A percentile compares a stretch with the other conserved stretches of the same genome.
phyloP scores from a whole-genome alignment of 2,329 filamentous ascomycete species.

The Mycosphaerella sp. region DNA sequence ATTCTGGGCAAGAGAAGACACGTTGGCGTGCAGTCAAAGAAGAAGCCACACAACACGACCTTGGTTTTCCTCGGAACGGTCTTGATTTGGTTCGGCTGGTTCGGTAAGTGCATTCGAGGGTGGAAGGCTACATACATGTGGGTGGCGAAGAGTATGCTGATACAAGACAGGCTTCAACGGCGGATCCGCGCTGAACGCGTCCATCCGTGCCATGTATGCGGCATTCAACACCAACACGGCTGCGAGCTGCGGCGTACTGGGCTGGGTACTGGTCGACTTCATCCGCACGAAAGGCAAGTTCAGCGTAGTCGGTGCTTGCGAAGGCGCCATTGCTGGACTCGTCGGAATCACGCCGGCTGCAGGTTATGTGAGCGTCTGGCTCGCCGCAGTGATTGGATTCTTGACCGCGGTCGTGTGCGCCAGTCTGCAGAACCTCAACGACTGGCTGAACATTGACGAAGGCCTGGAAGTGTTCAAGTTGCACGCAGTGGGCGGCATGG shows the following conservation, averaged over 20 bases:
- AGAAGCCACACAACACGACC: slow-evolving; percentile 57
- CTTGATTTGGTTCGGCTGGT: slow-evolving; percentile 61
- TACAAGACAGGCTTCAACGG: slow-evolving; percentile 46
- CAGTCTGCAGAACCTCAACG: slow-evolving; percentile 46
- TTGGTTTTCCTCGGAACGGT: slow-evolving; percentile 59
- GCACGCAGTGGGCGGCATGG: slow-evolving; percentile 53
- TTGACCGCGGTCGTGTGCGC: slow-evolving; percentile 49
- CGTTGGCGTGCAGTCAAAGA: slow-evolving; percentile 44
- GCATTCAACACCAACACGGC: slow-evolving; percentile 55
- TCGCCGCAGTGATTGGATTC: slow-evolving; percentile 51
- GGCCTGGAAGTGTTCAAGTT: slow-evolving; percentile 57
- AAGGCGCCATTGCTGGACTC: slow-evolving; percentile 53
- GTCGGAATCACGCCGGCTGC: slow-evolving; percentile 56
- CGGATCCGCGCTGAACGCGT: slow-evolving; percentile 49
- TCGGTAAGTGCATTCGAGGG: slow-evolving; percentile 30
- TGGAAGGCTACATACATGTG: not conserved
- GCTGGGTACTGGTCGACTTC: slow-evolving; percentile 50
- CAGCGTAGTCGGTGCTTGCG: slow-evolving; percentile 52
- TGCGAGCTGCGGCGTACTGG: slow-evolving; percentile 49
- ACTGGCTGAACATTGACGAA: slow-evolving; percentile 52
- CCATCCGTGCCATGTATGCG: slow-evolving; percentile 50
- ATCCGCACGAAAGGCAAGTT: slow-evolving; percentile 49
- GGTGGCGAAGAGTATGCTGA: not conserved
- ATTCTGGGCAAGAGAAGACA: slow-evolving; percentile 55
- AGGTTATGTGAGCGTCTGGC: slow-evolving; percentile 34